These are phyloP conservation scores for Syzygium syzygioides DNA, from an alignment of 441 rosid genomes.

Conservation along the genomic window DNA sequence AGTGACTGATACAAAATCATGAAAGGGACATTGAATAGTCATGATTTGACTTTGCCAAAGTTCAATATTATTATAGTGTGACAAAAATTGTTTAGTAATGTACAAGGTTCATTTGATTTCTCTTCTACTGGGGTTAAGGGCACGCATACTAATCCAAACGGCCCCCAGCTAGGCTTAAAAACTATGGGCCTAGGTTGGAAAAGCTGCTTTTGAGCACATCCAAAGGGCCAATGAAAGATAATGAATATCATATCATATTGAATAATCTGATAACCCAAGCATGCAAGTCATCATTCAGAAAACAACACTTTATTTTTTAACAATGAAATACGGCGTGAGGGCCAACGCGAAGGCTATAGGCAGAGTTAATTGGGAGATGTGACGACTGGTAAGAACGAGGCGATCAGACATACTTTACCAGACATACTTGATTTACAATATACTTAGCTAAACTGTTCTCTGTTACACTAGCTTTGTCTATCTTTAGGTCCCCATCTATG, in stretches of 20 bases:
- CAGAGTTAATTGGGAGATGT: neutral
- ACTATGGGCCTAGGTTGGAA: neutral
- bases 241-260: neutral
- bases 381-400: neutral
- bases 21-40: neutral
- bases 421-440: neutral
- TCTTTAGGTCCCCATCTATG: neutral
- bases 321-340: neutral
- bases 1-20: neutral
- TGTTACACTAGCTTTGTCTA: neutral
- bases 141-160: neutral
- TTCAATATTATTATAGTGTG: neutral
- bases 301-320: neutral
- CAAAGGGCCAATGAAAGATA: neutral
- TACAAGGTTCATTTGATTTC: neutral
- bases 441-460: neutral
- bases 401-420: neutral
- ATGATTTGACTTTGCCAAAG: neutral
- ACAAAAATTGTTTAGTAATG: too few species aligned
- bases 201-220: neutral
- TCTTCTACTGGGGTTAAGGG: neutral
- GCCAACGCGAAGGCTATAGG: neutral
- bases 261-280: neutral
- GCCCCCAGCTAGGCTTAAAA: neutral
- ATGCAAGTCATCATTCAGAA: neutral